A percentile compares a stretch with the other conserved stretches of the same genome.
These are phyloP conservation scores for Citrullus colocynthis DNA, from an alignment of 306 rosid genomes.

Conservation along the genomic window DNA sequence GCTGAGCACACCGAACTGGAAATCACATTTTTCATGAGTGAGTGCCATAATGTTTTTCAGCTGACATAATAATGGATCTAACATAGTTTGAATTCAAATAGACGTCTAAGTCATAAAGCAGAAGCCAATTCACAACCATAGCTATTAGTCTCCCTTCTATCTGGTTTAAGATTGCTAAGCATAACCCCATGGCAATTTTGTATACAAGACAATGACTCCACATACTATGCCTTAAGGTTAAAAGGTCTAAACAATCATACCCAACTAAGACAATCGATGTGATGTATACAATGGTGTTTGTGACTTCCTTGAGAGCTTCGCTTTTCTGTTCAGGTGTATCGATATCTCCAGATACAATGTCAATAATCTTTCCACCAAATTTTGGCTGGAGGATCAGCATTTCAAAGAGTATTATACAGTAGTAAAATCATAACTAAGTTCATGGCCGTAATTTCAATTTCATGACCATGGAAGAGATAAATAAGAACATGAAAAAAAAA, in stretches of 20 bases:
- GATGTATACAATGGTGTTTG: constrained; percentile 46
- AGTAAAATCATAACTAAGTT: neutral
- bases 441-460: neutral
- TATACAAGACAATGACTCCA: neutral
- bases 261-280: constrained; percentile 42
- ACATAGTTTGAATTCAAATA: neutral
- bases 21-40: constrained; percentile 2
- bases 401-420: neutral
- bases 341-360: constrained; percentile 53
- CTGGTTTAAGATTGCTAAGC: neutral
- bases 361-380: constrained; percentile 65
- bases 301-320: constrained; percentile 45
- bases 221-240: neutral
- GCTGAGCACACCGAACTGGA: constrained; percentile 64
- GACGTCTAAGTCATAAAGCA: neutral
- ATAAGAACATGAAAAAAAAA: neutral
- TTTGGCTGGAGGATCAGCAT: constrained; percentile 39
- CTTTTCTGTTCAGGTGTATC: constrained; percentile 38
- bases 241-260: constrained; percentile 19
- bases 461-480: neutral
- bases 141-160: neutral
- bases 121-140: neutral
- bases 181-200: neutral
- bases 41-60: neutral
- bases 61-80: neutral